Base-by-base conservation (phyloP, 106 monocot species). In the Xerophyta viscosa region DNA sequence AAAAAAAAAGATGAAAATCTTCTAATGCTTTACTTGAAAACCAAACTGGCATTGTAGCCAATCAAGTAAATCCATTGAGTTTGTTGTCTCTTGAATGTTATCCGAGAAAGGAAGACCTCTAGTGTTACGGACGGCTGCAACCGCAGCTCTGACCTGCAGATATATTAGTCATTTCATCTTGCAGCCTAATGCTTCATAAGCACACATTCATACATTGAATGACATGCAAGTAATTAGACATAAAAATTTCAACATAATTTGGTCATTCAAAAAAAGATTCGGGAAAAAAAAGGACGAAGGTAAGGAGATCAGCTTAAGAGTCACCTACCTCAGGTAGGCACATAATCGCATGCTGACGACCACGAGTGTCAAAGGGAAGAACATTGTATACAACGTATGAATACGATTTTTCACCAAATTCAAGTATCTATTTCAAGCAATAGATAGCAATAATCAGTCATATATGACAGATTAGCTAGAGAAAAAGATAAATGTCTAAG, bases 21-120 rank as follows among this genome's bases (percentile, higher is more conserved):
- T n/a, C n/a, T n/a, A n/a, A n/a, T n/a, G n/a, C 6, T 60, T 46
- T 55, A 87, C 87, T 78, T 87, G 87, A 72, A 87, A 87, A 26
- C 82, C 82, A 82, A 82, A 87, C 82, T 63, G 78, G 47, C 62
- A 52, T 52, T 82, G 75, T 21, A 87, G 65, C 82, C 82, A 82
- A 63, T 75, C 58, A 54, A 87, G 68, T 54, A 82, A 24, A 78
- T 87, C 87, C 15, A 24, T 20, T 29, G 53, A 27, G 13, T 12
- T 57, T 30, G 15, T 41, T 27, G 29, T 54, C 52, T 78, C 62
- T 29, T 59, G 41, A 62, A 26, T 54, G 47, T 19, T 75, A 25
- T 61, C 58, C 24, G 52, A 26, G 28, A 60, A 67, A 61, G 87
- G 82, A 42, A 87, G 66, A 29, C 87, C 78, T 50, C 82, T 73